Evolutionary conservation across 805 yeast species (phyloP), one percentile per base, ranked within the genome.

Genomic region (Monosporozyma siamensis): DNA sequence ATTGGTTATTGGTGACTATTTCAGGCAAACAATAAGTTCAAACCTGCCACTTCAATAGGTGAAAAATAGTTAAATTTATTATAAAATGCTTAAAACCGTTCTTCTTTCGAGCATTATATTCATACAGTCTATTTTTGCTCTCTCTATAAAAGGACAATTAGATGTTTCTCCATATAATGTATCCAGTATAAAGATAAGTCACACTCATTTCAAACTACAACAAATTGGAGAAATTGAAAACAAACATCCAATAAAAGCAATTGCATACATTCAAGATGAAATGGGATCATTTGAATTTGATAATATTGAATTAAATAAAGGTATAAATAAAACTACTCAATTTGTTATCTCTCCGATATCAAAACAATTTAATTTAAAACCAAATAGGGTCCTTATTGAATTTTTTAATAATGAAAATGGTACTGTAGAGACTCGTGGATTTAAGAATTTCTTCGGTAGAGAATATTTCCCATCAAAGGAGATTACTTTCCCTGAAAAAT

Each of bases 391-490:
- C 7, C 42, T 63, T 15, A 34, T 61, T 3, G 55, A 55, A 38
- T 51, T 56, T 25, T 43, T 31, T 10, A 47, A 47, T 20, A 43
- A 48, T 12, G 50, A 51, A 14, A 45, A 52, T 23, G 57, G 52
- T n/a, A 48, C 50, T 1, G 25, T 44, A 0, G 31, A 31, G 12
- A 17, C 48, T 7, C 52, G 44, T n/a, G 65, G 61, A 2, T 59
- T 44, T 38, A 56, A 48, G 14, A 63, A 63, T 29, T 44, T 41
- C 12, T 58, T 59, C 34, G 67, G 67, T 10, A 60, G 53, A 43
- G 65, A 63, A 41, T 56, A 52, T 35, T 61, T 60, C 46, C 59
- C 67, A 12, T 53, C 65, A 4, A 48, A 57, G 7, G 63, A 63
- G 11, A 56, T 56, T 21, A 25, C 40, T 12, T 51, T 51, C 42